phyloP scores from a whole-genome alignment of 202 grass and related monocot species.

The Cymbopogon flexuosus region DNA sequence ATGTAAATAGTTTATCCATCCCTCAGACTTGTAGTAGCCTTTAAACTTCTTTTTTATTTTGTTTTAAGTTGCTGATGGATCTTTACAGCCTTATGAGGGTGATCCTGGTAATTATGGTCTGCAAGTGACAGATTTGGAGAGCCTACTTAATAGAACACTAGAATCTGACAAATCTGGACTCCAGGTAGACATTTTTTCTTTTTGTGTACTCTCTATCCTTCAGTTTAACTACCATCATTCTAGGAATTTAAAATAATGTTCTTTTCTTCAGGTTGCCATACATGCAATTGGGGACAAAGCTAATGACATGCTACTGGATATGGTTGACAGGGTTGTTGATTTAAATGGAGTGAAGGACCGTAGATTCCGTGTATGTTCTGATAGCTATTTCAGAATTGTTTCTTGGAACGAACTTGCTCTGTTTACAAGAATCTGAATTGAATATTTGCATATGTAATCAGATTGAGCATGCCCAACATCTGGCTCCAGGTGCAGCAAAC shows the following conservation, averaged over 20 bases:
- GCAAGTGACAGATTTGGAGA: slow-evolving; percentile 60
- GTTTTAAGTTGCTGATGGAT: neutral
- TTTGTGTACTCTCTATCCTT: neutral
- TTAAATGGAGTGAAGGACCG: slow-evolving; percentile 64
- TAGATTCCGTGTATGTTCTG: slow-evolving; percentile 61
- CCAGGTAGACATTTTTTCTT: slow-evolving; percentile 54
- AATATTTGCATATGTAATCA: slow-evolving; percentile 33
- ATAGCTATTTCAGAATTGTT: neutral
- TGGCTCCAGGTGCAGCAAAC: slow-evolving; percentile 47
- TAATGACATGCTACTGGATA: slow-evolving; percentile 70
- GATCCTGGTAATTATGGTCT: slow-evolving; percentile 52
- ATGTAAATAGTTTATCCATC: slow-evolving; percentile 38
- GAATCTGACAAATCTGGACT: slow-evolving; percentile 71
- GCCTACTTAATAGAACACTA: slow-evolving; percentile 60
- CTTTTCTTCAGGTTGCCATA: slow-evolving; percentile 64
- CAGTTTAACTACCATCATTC: neutral
- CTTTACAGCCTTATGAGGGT: slow-evolving; percentile 60
- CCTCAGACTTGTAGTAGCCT: neutral
- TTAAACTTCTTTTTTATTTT: neutral
- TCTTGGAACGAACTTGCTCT: neutral
- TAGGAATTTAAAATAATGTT: slow-evolving; percentile 6
- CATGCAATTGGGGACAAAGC: slow-evolving; percentile 97
- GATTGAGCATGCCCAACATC: slow-evolving; percentile 97
- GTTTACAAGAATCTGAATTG: slow-evolving; percentile 22
- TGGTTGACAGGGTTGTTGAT: slow-evolving; percentile 52